Percentiles rank a stretch among this genome's conserved stretches.
These are phyloP conservation scores for Ormosia emarginata DNA, from an alignment of 306 rosid species.

Conservation along the genomic window DNA sequence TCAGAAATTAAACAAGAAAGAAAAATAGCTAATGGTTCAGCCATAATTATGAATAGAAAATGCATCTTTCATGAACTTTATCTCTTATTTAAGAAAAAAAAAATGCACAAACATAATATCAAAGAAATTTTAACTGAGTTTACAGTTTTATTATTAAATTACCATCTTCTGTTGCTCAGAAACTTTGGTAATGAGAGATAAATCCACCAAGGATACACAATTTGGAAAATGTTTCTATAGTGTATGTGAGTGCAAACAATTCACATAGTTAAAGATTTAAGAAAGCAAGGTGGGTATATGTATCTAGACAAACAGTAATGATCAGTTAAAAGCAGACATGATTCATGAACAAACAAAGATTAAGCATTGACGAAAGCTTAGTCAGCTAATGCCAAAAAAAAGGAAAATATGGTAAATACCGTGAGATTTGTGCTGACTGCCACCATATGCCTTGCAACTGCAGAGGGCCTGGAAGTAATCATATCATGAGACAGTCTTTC, in stretches of 20 bases:
- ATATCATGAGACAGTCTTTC: not conserved
- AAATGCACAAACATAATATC: not conserved
- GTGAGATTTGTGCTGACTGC: slow-evolving; percentile 83
- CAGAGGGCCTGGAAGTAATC: slow-evolving; percentile 59
- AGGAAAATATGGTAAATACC: slow-evolving; percentile 35
- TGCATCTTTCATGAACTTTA: not conserved
- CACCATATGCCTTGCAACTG: slow-evolving; percentile 85
- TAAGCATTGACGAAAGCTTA: not conserved
- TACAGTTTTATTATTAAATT: not conserved
- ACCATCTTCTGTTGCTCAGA: not conserved
- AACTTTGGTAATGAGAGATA: not conserved
- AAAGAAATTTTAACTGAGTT: not conserved
- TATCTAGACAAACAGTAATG: not conserved
- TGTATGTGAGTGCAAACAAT: not conserved
- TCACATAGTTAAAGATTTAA: not conserved
- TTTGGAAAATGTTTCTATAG: not conserved
- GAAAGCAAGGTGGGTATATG: not conserved
- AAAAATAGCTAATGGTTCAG: not conserved
- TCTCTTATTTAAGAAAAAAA: not conserved
- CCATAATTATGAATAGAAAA: not conserved
- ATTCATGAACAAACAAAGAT: not conserved
- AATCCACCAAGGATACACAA: not conserved
- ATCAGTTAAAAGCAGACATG: not conserved
- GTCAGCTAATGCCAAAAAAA: not conserved
- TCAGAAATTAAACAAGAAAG: not conserved